Evolutionary conservation across 2,329 filamentous ascomycete genomes (phyloP).

Genomic region (Monilinia aucupariae): DNA sequence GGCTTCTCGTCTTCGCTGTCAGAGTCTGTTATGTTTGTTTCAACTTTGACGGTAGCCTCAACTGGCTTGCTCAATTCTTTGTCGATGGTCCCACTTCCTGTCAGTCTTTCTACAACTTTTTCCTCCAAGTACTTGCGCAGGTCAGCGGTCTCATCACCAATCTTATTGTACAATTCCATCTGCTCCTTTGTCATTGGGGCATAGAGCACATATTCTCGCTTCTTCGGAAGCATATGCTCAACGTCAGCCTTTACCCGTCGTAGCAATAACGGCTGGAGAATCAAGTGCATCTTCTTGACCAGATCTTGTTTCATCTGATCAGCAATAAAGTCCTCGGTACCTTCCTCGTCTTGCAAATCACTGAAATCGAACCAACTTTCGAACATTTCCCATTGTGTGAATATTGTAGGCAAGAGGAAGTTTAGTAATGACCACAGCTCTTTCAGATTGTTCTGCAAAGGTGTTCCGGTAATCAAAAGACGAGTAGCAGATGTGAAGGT

Average conservation of each 20-base stretch:
- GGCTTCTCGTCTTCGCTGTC: slow-evolving; percentile 33
- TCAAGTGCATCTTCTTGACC: slow-evolving; percentile 84
- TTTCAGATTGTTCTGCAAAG: slow-evolving; percentile 89
- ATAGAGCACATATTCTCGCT: slow-evolving; percentile 92
- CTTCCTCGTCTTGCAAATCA: slow-evolving; percentile 76
- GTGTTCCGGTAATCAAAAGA: slow-evolving; percentile 89
- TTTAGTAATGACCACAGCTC: slow-evolving; percentile 94
- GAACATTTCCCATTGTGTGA: slow-evolving; percentile 88
- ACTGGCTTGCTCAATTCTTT: slow-evolving; percentile 20
- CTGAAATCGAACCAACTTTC: slow-evolving; percentile 97
- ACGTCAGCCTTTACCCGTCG: slow-evolving; percentile 90
- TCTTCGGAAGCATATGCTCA: slow-evolving; percentile 84
- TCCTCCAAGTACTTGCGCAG: slow-evolving; percentile 74
- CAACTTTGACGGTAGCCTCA: slow-evolving; percentile 8
- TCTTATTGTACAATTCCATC: slow-evolving; percentile 74
- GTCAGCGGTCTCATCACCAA: slow-evolving; percentile 53
- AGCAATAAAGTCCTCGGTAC: slow-evolving; percentile 70
- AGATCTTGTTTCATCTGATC: slow-evolving; percentile 72
- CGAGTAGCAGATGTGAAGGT: slow-evolving; percentile 87
- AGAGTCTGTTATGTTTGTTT: slow-evolving; percentile 24
- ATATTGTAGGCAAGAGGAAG: slow-evolving; percentile 87
- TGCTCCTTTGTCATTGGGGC: slow-evolving; percentile 88
- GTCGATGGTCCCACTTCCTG: slow-evolving; percentile 44
- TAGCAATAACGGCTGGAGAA: slow-evolving; percentile 85
- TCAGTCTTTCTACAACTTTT: slow-evolving; percentile 65